Percentiles rank a stretch among this genome's conserved stretches.
Conservation (phyloP, 208 protist genomes). For the Wallacemonas sp. region DNA sequence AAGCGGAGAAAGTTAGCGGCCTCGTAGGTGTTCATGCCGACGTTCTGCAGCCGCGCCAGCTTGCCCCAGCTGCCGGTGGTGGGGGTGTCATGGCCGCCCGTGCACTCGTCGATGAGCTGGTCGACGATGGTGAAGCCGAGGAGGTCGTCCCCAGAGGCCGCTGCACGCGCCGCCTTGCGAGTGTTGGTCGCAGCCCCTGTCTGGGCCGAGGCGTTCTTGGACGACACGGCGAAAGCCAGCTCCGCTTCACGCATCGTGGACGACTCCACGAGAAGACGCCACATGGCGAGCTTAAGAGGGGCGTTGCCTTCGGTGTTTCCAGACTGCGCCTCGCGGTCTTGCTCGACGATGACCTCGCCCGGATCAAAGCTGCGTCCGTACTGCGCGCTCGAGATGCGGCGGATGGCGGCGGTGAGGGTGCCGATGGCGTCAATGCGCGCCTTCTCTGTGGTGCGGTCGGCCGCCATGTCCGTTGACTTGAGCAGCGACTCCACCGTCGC, state of each 20-base stretch:
- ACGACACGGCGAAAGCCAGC: conserved; percentile 58
- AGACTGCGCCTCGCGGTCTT: conserved; percentile 6
- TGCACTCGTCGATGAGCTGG: conserved; percentile 39
- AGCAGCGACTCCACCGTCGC: conserved; percentile 53
- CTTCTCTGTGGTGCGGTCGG: conserved; percentile 40
- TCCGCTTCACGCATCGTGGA: conserved; percentile 73
- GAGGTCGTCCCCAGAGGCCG: conserved; percentile 8
- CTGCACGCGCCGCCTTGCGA: conserved; percentile 11
- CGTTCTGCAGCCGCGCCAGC: conserved; percentile 55
- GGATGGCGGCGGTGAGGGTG: conserved; percentile 26
- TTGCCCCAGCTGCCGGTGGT: conserved; percentile 35
- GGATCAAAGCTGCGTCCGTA: conserved; percentile 67
- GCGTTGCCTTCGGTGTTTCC: conserved; percentile 18
- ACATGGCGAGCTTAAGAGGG: conserved; percentile 64
- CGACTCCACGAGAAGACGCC: conserved; percentile 65
- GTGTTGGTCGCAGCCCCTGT: conserved; percentile 12
- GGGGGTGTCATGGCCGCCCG: conserved; percentile 11
- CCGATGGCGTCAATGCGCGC: conserved; percentile 39
- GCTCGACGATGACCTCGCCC: conserved; percentile 30
- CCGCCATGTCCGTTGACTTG: conserved; percentile 36
- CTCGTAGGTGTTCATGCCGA: conserved; percentile 50
- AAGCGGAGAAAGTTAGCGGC: conserved; percentile 63
- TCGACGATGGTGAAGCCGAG: conserved; percentile 38
- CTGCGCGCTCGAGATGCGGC: conserved; percentile 28
- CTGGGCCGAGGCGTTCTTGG: conserved; percentile 14